These are phyloP conservation scores for Coix lacrymajobi DNA, from an alignment of 176 grass and related monocot species.

Conservation along the genomic window DNA sequence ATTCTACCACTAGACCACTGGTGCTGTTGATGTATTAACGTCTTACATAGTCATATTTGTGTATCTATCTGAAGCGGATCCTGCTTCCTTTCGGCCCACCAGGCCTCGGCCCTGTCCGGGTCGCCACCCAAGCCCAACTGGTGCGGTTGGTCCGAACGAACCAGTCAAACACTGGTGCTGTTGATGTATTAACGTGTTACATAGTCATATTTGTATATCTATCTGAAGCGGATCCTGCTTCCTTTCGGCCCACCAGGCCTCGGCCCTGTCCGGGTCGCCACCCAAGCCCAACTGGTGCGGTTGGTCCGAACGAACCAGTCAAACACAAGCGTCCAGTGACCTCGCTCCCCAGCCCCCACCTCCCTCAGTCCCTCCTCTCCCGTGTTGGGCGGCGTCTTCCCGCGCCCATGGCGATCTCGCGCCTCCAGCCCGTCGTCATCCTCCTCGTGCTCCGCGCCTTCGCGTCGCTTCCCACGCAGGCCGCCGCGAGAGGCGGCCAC, in stretches of 20 bases:
- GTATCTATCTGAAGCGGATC: too few species aligned
- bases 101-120: background rate
- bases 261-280: background rate
- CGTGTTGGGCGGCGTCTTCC: background rate
- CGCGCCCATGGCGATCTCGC: slow-evolving; percentile 41
- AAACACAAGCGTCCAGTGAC: too few species aligned
- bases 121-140: too few species aligned
- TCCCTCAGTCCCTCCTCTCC: too few species aligned
- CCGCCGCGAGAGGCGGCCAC: slow-evolving; percentile 7
- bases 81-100: background rate
- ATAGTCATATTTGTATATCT: too few species aligned
- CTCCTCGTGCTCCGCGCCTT: slow-evolving; percentile 27
- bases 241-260: background rate
- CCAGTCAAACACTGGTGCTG: too few species aligned
- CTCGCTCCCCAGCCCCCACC: background rate
- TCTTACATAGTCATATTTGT: too few species aligned
- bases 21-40: too few species aligned
- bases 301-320: too few species aligned
- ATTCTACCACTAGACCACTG: slow-evolving; percentile 87
- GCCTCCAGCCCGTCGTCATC: background rate
- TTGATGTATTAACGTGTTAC: too few species aligned
- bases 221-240: background rate
- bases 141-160: too few species aligned
- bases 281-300: too few species aligned
- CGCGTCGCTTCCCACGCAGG: background rate